Evolutionary conservation across 2,329 filamentous ascomycete genomes (phyloP).

Genomic region (Cercospora nicotianae): DNA sequence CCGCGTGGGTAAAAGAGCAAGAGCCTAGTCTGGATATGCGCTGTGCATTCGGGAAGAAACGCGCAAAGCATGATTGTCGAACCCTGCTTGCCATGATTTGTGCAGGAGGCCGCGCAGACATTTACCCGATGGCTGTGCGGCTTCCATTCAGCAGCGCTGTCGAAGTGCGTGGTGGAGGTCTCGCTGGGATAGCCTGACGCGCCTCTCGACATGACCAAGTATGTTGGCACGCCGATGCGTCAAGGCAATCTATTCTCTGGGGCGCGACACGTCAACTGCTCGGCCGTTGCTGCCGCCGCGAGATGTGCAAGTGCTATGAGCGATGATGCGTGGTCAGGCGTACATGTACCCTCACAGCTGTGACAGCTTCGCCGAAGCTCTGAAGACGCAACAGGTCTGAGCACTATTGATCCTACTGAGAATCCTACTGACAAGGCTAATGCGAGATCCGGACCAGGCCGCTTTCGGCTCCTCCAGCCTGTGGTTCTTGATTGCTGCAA

Average conservation of each 20-base stretch:
- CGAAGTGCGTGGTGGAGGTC: neutral
- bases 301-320: neutral
- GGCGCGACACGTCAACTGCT: neutral
- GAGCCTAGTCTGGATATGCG: too few relatives aligned
- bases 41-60: neutral
- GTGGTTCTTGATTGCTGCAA: neutral
- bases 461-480: neutral
- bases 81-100: neutral
- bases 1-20: neutral
- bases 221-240: neutral
- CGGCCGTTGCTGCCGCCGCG: neutral
- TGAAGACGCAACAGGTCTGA: neutral
- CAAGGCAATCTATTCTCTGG: neutral
- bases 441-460: neutral
- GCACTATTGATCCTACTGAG: neutral
- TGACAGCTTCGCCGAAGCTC: neutral
- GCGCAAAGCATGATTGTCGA: neutral
- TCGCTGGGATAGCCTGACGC: neutral
- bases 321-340: neutral
- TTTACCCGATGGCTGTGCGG: neutral
- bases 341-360: neutral
- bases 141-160: neutral
- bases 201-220: neutral
- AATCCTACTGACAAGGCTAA: neutral
- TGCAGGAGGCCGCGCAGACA: neutral